A percentile compares a stretch with the other conserved stretches of the same genome.
phyloP scores from a whole-genome alignment of 2,329 filamentous ascomycete genomes.

The Grosmannia clavigera region DNA sequence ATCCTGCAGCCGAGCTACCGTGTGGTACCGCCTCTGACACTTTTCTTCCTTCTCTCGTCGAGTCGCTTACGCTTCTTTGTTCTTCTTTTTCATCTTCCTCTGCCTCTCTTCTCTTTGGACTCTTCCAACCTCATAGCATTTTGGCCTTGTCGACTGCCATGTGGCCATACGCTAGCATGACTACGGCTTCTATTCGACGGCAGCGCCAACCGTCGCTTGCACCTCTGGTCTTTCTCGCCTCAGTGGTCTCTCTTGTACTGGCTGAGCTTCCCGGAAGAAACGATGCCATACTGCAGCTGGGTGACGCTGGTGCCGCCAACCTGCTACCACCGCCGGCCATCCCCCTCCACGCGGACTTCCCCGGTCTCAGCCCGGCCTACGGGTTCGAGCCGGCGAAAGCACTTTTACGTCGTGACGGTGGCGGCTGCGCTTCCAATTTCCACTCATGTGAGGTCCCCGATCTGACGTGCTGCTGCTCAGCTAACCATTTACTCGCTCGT shows the following conservation, averaged over 20 bases:
- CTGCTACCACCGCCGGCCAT: not conserved
- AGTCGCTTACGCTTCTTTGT: not conserved
- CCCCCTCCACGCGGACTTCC: not conserved
- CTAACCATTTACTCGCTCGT: not conserved
- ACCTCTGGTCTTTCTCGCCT: not conserved
- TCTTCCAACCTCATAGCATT: not conserved
- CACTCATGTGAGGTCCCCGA: slow-evolving; percentile 10
- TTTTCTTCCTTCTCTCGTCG: not conserved
- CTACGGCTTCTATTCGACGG: not conserved
- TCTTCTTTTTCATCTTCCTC: not conserved
- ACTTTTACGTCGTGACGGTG: slow-evolving; percentile 5
- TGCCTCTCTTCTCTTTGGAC: not conserved
- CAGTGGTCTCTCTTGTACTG: not conserved
- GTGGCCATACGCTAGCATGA: not conserved
- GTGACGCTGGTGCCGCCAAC: not conserved
- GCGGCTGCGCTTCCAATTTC: slow-evolving; percentile 6
- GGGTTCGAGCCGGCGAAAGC: slow-evolving; percentile 1
- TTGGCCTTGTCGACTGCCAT: not conserved
- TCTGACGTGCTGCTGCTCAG: not conserved
- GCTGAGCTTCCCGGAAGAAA: not conserved
- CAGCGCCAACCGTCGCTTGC: not conserved
- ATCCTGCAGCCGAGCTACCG: not conserved
- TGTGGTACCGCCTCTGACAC: not conserved
- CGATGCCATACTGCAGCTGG: not conserved
- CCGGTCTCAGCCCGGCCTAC: not conserved